Base-by-base conservation (phyloP, 805 yeast species). In the Metschnikowia lachancei region DNA sequence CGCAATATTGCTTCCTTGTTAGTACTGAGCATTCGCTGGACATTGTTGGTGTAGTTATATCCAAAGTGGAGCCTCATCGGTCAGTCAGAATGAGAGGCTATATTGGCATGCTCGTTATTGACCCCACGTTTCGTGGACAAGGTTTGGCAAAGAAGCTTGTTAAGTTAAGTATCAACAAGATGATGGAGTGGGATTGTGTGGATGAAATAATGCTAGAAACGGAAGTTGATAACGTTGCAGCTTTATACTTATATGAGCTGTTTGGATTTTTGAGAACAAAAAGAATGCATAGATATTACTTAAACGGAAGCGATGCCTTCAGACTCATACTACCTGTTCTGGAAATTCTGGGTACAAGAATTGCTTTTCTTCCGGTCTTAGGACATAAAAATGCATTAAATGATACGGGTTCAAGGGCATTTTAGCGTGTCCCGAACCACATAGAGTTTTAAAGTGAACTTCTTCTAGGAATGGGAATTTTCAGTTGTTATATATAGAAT, bases 131-230 rank as follows among this genome's bases (percentile, higher is more conserved):
- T 61, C 71, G 99, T 45, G 91, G 95, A 2, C 70, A 69, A 36
- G 96, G 97, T 1, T 85, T 91, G 39, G 97, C 97, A 2, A 83
- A 83, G 54, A 69, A 70, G 38, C 73, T 94, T 41, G 90, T 90
- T 14, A 71, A 74, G 39, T 57, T 71, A 46, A 80, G 85, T 4
- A 75, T 92, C 4, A 77, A 77, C 13, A 75, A 75, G 32, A 86
- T 94, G 91, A 74, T 75, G 6, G 57, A 64, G n/a, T 60, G 67
- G 41, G 75, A 76, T 48, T 68, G 78, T 1, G 88, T 91, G 36
- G 98, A 94, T 65, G 99, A 94, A 64, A 80, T 91, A n/a, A 84
- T 85, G 71, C 72, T 94, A 49, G 99, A 94, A 61, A 88, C 99
- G 0, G 98, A 94, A 61, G 94, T 86, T 5, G 81, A 78, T 18